phyloP scores from a whole-genome alignment of 163 green algal species.

The Scenedesmus sp. region DNA sequence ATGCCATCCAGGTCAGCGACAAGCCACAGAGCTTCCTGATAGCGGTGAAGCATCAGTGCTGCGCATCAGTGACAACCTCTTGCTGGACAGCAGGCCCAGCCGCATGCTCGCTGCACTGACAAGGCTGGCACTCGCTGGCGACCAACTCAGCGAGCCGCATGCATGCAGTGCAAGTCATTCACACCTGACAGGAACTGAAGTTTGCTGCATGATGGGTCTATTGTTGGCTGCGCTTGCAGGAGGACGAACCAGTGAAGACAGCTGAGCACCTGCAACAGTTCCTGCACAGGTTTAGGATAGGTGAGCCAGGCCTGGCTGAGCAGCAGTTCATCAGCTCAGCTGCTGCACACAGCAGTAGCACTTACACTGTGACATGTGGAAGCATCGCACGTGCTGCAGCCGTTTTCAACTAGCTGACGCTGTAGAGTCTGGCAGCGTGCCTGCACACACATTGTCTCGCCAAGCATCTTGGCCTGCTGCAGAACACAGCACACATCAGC shows the following conservation, averaged over 20 bases:
- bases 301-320: constrained; percentile 58
- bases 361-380: background rate
- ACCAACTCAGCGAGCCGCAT: too few relatives aligned
- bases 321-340: background rate
- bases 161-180: too few relatives aligned
- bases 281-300: constrained; percentile 81
- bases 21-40: too few relatives aligned
- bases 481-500: background rate
- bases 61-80: too few relatives aligned
- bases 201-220: background rate
- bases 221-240: constrained; percentile 66
- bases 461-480: background rate
- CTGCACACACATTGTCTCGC: background rate
- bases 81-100: too few relatives aligned
- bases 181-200: too few relatives aligned
- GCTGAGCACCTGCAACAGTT: constrained; percentile 80
- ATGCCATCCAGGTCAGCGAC: constrained; percentile 80
- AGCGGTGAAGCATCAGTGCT: too few relatives aligned
- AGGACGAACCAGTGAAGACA: constrained; percentile 85
- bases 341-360: background rate
- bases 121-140: too few relatives aligned
- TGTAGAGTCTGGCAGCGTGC: background rate
- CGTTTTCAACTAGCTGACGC: background rate
- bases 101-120: too few relatives aligned
- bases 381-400: background rate